Percentiles rank a stretch among this genome's conserved stretches.
phyloP scores from a whole-genome alignment of 441 rosid species.

The Daphne laureola region DNA sequence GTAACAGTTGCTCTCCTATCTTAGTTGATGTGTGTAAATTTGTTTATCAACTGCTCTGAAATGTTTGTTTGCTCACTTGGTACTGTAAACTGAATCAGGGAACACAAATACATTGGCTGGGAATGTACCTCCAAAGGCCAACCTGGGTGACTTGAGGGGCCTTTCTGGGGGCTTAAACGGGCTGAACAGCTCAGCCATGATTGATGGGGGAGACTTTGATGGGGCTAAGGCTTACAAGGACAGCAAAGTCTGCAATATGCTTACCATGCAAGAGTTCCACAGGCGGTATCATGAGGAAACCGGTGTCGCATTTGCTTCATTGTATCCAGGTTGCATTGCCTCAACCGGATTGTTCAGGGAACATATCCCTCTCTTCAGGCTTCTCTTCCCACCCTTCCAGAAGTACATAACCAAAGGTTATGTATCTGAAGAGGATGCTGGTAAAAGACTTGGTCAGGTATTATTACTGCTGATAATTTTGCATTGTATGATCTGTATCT shows the following conservation, averaged over 20 bases:
- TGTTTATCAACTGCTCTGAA: no score
- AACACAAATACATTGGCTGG: slow-evolving; percentile 96
- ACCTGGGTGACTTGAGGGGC: slow-evolving; percentile 87
- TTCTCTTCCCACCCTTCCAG: slow-evolving; percentile 86
- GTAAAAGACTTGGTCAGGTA: slow-evolving; percentile 94
- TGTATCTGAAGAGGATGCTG: slow-evolving; percentile 88
- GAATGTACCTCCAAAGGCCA: slow-evolving; percentile 91
- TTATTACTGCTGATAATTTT: slow-evolving; percentile 27
- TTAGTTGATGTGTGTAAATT: no score
- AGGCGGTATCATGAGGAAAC: slow-evolving; percentile 79
- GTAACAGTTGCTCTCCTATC: slow-evolving; percentile 16
- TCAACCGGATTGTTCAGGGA: slow-evolving; percentile 88
- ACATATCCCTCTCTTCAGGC: slow-evolving; percentile 70
- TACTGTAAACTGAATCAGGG: slow-evolving; percentile 32
- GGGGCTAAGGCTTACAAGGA: slow-evolving; percentile 98
- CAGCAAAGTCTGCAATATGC: slow-evolving; percentile 97
- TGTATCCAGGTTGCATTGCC: slow-evolving; percentile 96
- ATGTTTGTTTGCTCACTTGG: slow-evolving; percentile 8
- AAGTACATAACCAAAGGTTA: slow-evolving; percentile 90
- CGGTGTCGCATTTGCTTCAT: slow-evolving; percentile 71
- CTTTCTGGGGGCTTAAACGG: slow-evolving; percentile 64
- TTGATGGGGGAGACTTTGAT: slow-evolving; percentile 86
- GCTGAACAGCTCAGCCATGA: slow-evolving; percentile 72
- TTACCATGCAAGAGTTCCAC: slow-evolving; percentile 87
- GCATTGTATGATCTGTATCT: background rate